phyloP scores from a whole-genome alignment of 306 rosid species.

The Sesbania bispinosa region DNA sequence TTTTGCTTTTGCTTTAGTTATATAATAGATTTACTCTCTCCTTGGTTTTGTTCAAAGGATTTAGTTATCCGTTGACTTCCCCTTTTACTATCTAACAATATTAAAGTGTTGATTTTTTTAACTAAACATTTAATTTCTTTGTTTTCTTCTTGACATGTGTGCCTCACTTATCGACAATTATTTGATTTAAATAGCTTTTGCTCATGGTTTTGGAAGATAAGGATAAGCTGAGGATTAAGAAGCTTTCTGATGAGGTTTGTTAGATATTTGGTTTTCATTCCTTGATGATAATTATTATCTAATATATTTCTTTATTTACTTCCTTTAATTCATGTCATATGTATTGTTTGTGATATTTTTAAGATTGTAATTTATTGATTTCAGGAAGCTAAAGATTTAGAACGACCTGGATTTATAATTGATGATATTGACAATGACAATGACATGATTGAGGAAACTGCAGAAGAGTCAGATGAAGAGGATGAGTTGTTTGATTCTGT shows the following conservation, averaged over 20 bases:
- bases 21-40: not conserved
- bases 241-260: slow-evolving; percentile 57
- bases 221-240: slow-evolving; percentile 41
- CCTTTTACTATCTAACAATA: not conserved
- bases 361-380: slow-evolving; percentile 18
- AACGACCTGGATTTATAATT: slow-evolving; percentile 67
- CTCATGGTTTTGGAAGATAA: slow-evolving; percentile 45
- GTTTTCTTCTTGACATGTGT: not conserved
- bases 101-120: not conserved
- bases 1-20: not conserved
- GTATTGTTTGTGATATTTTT: slow-evolving; percentile 6
- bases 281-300: not conserved
- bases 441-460: slow-evolving; percentile 40
- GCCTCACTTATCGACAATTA: slow-evolving; percentile 10
- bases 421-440: slow-evolving; percentile 53
- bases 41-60: slow-evolving; percentile 6
- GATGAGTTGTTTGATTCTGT: slow-evolving; percentile 74
- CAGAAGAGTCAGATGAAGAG: slow-evolving; percentile 57
- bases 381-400: slow-evolving; percentile 57
- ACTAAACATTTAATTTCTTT: not conserved
- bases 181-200: slow-evolving; percentile 61
- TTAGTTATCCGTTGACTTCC: slow-evolving; percentile 13
- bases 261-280: slow-evolving; percentile 10
- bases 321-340: slow-evolving; percentile 7
- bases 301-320: not conserved